A percentile compares a stretch with the other conserved stretches of the same genome.
These are phyloP conservation scores for Handroanthus guayacan DNA, from an alignment of 257 asterid species.

Conservation along the genomic window DNA sequence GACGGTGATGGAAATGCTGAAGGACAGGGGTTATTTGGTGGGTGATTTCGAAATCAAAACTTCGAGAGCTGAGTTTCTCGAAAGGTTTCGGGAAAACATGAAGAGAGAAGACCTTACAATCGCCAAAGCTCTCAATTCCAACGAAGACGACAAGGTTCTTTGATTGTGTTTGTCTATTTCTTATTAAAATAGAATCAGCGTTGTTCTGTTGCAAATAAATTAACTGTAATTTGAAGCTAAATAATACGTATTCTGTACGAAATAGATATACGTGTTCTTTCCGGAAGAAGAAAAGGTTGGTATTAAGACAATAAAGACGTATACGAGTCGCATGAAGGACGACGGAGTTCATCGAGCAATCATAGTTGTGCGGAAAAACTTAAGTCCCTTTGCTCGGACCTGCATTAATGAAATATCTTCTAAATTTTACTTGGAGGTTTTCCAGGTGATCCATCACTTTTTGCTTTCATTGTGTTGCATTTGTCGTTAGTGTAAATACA, in stretches of 20 bases:
- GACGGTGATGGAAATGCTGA: background rate
- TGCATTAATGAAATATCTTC: slow-evolving; percentile 59
- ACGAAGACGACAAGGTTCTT: slow-evolving; percentile 51
- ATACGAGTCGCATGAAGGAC: slow-evolving; percentile 56
- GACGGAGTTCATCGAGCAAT: slow-evolving; percentile 69
- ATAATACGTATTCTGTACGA: background rate
- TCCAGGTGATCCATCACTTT: slow-evolving; percentile 53
- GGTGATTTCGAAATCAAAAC: background rate
- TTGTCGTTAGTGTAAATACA: too few relatives aligned
- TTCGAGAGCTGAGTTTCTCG: background rate
- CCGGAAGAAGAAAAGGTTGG: slow-evolving; percentile 74
- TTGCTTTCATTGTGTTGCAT: too few relatives aligned
- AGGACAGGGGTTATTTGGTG: background rate
- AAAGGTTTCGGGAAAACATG: slow-evolving; percentile 61
- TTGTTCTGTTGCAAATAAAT: too few relatives aligned
- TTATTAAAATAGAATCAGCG: background rate
- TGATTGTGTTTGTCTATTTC: background rate
- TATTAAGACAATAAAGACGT: slow-evolving; percentile 56
- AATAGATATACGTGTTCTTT: slow-evolving; percentile 78
- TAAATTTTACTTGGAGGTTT: slow-evolving; percentile 67
- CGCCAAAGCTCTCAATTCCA: slow-evolving; percentile 39
- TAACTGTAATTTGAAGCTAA: too few relatives aligned
- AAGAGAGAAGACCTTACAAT: slow-evolving; percentile 70
- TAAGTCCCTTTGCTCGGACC: slow-evolving; percentile 62
- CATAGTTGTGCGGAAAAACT: slow-evolving; percentile 61